These are phyloP conservation scores for Cryptococcus sp. DNA, from an alignment of 1,284 basidiomycete genomes.

Conservation along the genomic window DNA sequence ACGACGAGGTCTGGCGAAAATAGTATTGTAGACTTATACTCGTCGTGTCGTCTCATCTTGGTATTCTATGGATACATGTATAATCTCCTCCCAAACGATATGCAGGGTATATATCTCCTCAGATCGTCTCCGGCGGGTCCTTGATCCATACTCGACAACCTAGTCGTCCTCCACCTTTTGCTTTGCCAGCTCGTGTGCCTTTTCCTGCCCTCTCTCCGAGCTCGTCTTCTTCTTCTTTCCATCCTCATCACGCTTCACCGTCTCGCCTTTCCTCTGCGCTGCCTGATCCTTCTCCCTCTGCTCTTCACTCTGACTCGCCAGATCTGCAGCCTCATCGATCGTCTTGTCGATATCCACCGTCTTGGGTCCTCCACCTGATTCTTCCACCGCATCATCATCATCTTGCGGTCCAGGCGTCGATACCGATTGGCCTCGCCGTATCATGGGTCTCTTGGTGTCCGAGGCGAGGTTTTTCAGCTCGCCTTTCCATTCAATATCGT, in stretches of 20 bases:
- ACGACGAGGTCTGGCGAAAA: conserved; percentile 61
- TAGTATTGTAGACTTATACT: no score
- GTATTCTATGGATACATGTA: no score
- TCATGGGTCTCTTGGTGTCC: no score
- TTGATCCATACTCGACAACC: no score
- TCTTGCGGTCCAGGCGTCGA: no score
- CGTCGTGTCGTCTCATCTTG: no score
- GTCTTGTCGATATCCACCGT: conserved; percentile 38
- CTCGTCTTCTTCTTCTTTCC: conserved; percentile 18
- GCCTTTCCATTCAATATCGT: conserved; percentile 51
- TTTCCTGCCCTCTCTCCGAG: conserved; percentile 13
- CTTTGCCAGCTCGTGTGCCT: conserved; percentile 10
- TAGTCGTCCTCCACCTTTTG: conserved; percentile 2
- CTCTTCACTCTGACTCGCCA: conserved; percentile 29
- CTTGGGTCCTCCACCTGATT: conserved; percentile 9
- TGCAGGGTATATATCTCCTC: no score
- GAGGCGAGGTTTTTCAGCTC: conserved; percentile 33
- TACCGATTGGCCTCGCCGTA: no score
- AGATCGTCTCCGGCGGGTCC: no score
- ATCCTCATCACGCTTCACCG: conserved; percentile 12
- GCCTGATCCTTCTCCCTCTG: conserved; percentile 23
- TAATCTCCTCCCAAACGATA: no score
- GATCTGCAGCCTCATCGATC: conserved; percentile 38
- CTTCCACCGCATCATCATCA: conserved; percentile 3
- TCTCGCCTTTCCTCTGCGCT: conserved; percentile 25